These are phyloP conservation scores for Panellus pusillus DNA, from an alignment of 768 basidiomycete genomes.

Conservation along the genomic window DNA sequence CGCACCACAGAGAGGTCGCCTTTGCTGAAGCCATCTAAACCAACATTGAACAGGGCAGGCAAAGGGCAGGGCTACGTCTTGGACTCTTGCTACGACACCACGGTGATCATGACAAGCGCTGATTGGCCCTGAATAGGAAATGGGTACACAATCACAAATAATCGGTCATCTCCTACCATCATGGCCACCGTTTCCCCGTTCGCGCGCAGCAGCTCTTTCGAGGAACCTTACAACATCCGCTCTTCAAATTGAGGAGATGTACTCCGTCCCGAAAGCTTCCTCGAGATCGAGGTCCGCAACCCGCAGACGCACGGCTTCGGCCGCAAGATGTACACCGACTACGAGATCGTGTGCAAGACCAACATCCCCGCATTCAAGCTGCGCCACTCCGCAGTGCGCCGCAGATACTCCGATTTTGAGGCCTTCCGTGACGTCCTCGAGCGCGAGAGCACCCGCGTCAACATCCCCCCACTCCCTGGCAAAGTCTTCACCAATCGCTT, in stretches of 20 bases:
- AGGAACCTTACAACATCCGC: constrained; percentile 45
- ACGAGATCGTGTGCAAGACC: constrained; percentile 98
- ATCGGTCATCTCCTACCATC: neutral
- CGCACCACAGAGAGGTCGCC: too few species aligned
- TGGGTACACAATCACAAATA: neutral
- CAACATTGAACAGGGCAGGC: too few species aligned
- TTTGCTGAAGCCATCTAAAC: too few species aligned
- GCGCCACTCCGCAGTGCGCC: constrained; percentile 84
- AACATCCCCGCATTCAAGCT: constrained; percentile 99
- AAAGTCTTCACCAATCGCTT: constrained; percentile 99
- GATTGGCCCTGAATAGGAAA: too few species aligned
- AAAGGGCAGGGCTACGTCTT: too few species aligned
- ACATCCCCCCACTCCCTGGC: constrained; percentile 95
- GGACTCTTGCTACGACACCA: too few species aligned
- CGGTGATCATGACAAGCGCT: too few species aligned
- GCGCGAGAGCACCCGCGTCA: constrained; percentile 94
- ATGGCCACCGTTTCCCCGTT: constrained; percentile 57
- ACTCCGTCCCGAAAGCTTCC: constrained; percentile 92
- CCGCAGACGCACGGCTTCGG: constrained; percentile 98
- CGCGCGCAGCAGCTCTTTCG: constrained; percentile 59
- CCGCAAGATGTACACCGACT: constrained; percentile 99
- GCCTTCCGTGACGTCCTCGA: constrained; percentile 98
- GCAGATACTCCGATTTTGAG: constrained; percentile 92
- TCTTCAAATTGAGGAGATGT: constrained; percentile 95
- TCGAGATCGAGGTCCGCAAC: constrained; percentile 96